Percentiles rank a stretch among this genome's conserved stretches.
Conservation (phyloP, 2,329 filamentous ascomycete genomes). For the Chaetomiaceae sp. region DNA sequence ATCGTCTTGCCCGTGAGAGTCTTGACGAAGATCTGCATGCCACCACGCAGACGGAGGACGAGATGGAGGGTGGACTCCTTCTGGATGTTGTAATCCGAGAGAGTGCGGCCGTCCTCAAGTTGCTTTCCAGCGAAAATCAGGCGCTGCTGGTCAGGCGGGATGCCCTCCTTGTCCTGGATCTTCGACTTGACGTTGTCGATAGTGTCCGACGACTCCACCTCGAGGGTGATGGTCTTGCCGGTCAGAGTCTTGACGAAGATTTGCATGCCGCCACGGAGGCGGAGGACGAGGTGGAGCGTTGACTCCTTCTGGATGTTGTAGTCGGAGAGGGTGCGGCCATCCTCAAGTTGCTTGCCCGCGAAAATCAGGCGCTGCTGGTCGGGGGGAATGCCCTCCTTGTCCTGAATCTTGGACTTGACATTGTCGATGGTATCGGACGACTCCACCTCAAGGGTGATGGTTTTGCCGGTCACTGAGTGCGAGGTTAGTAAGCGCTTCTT, state of each 20-base stretch:
- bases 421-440: conserved; percentile 79
- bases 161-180: conserved; percentile 97
- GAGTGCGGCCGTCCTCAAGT: conserved; percentile 86
- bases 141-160: conserved; percentile 92
- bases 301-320: conserved; percentile 61
- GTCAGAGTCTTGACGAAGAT: conserved; percentile 83
- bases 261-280: conserved; percentile 63
- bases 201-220: conserved; percentile 84
- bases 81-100: conserved; percentile 93
- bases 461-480: conserved; percentile 71
- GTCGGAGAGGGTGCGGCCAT: conserved; percentile 50
- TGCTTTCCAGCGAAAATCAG: conserved; percentile 96
- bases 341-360: conserved; percentile 51
- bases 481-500: conserved; percentile 40
- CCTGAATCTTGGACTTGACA: conserved; percentile 85
- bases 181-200: conserved; percentile 97
- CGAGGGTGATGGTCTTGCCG: conserved; percentile 90
- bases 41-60: conserved; percentile 82
- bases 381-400: conserved; percentile 84
- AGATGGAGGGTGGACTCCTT: conserved; percentile 85
- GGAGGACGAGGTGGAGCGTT: conserved; percentile 70
- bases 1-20: conserved; percentile 91
- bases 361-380: conserved; percentile 84
- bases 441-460: conserved; percentile 77
- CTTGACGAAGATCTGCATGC: conserved; percentile 88